Conservation (phyloP, 306 rosid genomes). For the Ceratonia siliqua region DNA sequence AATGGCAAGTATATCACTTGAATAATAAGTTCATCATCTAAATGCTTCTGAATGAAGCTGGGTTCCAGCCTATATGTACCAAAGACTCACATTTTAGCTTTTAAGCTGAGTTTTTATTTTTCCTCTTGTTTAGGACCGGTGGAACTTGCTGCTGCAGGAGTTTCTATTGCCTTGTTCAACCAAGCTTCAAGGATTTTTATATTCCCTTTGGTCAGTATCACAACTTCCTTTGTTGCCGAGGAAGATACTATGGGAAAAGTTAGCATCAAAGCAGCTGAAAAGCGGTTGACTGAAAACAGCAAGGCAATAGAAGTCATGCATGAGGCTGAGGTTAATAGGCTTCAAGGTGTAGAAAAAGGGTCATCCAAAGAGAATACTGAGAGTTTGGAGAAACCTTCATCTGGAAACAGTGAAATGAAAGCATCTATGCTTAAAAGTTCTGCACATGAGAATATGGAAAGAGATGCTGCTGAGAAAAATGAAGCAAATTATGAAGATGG, state of each 20-base stretch:
- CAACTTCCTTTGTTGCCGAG: constrained; percentile 94
- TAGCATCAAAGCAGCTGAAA: constrained; percentile 36
- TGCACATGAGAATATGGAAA: constrained; percentile 26
- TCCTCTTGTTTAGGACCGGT: constrained; percentile 58
- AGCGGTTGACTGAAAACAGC: background rate
- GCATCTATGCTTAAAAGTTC: background rate
- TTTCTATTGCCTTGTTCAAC: constrained; percentile 82
- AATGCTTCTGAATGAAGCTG: background rate
- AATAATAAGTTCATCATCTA: background rate
- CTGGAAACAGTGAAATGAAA: constrained; percentile 26
- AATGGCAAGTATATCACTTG: background rate
- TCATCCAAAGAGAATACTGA: constrained; percentile 13
- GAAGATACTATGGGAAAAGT: constrained; percentile 67
- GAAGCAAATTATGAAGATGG: constrained; percentile 39
- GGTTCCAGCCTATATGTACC: background rate
- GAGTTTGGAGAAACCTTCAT: background rate
- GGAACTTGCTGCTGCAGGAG: constrained; percentile 95
- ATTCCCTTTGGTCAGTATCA: constrained; percentile 89
- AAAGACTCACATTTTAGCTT: background rate
- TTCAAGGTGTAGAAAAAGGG: constrained; percentile 50
- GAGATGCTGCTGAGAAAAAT: constrained; percentile 19
- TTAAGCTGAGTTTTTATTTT: background rate
- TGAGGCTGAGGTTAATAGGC: constrained; percentile 34
- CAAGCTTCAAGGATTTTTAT: constrained; percentile 93
- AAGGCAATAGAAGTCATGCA: constrained; percentile 23